Evolutionary conservation across 768 basidiomycete species (phyloP).

Genomic region (Mycena latifolia): DNA sequence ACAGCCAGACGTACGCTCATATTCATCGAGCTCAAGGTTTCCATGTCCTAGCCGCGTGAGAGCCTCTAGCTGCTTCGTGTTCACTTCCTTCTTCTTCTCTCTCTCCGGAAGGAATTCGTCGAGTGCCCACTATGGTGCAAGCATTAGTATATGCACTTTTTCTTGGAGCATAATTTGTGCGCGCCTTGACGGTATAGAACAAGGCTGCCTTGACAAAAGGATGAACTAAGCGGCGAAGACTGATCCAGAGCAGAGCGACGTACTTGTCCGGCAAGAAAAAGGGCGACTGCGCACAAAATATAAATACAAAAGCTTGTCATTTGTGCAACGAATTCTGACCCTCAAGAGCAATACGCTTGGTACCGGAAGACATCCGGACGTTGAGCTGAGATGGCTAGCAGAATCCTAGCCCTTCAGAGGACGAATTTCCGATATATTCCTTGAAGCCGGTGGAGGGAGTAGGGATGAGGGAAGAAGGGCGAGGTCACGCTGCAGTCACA

Average conservation of each 20-base stretch:
- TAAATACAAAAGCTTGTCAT: background rate
- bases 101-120: conserved; percentile 63
- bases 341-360: conserved; percentile 31
- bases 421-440: background rate
- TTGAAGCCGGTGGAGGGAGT: background rate
- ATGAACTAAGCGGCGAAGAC: conserved; percentile 14
- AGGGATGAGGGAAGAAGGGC: background rate
- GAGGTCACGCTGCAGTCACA: conserved; percentile 9
- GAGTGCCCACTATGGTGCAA: conserved; percentile 69
- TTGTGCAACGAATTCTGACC: conserved; percentile 16
- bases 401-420: conserved; percentile 8
- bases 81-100: conserved; percentile 73
- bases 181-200: conserved; percentile 80
- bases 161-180: conserved; percentile 39
- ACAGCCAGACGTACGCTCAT: conserved; percentile 75
- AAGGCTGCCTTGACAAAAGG: conserved; percentile 71
- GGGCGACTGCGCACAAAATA: conserved; percentile 46
- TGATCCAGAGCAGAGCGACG: conserved; percentile 32
- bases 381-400: background rate
- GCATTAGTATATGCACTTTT: conserved; percentile 2
- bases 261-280: conserved; percentile 67
- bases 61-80: conserved; percentile 78
- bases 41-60: conserved; percentile 78
- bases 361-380: conserved; percentile 14
- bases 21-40: conserved; percentile 86